Evolutionary conservation across 2,329 filamentous ascomycete genomes (phyloP), one percentile per base, ranked within the genome.

Genomic region (Metarhizium humberi): DNA sequence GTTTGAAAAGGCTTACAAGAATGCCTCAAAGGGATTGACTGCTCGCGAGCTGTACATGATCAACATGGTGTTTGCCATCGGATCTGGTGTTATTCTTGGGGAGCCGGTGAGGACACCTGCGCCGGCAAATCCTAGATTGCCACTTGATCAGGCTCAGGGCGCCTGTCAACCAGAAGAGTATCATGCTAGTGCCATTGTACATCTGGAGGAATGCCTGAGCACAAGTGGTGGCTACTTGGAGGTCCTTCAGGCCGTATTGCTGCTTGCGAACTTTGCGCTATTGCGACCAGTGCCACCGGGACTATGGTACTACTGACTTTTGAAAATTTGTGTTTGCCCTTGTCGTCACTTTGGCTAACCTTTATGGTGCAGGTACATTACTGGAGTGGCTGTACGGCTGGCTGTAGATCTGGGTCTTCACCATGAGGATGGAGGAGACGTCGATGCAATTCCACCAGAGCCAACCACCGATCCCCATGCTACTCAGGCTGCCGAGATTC

Each of bases 41-140:
- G 82, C 90, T 4, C 80, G 87, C 54, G 91, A 96, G 70, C 78
- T 94, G n/a, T 97, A 96, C 71, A 83, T 95, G 74, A 78, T 97
- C 59, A 96, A 96, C 70, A 96, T 97, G 72, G 92, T 97, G 29
- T 97, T 95, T 73, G 92, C 92, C 14, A 96, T 97, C 63, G 94
- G 94, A 6, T 88, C 89, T 18, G 92, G 91, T 18, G 95, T 96
- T 63, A 95, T 96, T 60, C 84, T 96, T 62, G 88, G 80, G 59
- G 75, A 87, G 69, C 73, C 74, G 64, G 63, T 81, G 69, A 69
- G 81, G 66, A 69, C 80, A 7, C 72, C 75, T 49, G 69, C 73
- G 47, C 64, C 69, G 32, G 69, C 67, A 3, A 66, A 70, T 47
- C 59, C 61, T 42, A 64, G 59, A 56, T 55, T 65, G 30, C 55